Conservation (phyloP, 768 basidiomycete genomes). For the Cystofilobasidium bisporidii region DNA sequence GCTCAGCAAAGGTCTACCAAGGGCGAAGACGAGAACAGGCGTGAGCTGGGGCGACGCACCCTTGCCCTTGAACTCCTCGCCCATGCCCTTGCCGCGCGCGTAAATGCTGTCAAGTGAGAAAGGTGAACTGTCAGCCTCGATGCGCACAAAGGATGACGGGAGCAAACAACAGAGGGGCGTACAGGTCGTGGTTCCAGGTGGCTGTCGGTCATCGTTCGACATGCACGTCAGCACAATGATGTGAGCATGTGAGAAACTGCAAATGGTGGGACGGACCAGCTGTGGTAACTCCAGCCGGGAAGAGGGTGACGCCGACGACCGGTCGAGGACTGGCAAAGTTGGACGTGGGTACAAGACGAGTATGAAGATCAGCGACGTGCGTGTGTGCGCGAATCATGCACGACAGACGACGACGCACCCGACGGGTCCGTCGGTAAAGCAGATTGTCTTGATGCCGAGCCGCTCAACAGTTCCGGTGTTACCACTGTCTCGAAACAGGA, state of each 20-base stretch:
- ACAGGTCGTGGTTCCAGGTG: constrained; percentile 26
- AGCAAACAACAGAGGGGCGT: no score
- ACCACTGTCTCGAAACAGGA: no score
- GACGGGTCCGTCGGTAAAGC: constrained; percentile 17
- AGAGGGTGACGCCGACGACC: constrained; percentile 18
- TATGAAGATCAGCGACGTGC: not conserved
- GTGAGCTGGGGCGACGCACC: no score
- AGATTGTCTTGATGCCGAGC: constrained; percentile 15
- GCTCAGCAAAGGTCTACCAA: no score
- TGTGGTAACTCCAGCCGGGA: constrained; percentile 24
- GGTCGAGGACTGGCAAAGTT: not conserved
- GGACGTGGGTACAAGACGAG: not conserved
- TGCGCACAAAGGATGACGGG: no score
- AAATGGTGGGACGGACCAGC: no score
- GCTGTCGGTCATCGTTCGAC: no score
- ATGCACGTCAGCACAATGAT: no score
- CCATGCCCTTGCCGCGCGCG: constrained; percentile 65
- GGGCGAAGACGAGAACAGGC: no score
- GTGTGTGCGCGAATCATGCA: no score
- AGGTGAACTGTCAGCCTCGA: no score
- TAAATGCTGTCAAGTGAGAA: constrained; percentile 49
- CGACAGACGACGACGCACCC: not conserved
- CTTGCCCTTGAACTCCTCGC: constrained; percentile 68
- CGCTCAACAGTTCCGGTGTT: constrained; percentile 18
- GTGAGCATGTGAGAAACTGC: no score